Base-by-base conservation (phyloP, 2,329 filamentous ascomycete species). In the Sporothrix curviconia region DNA sequence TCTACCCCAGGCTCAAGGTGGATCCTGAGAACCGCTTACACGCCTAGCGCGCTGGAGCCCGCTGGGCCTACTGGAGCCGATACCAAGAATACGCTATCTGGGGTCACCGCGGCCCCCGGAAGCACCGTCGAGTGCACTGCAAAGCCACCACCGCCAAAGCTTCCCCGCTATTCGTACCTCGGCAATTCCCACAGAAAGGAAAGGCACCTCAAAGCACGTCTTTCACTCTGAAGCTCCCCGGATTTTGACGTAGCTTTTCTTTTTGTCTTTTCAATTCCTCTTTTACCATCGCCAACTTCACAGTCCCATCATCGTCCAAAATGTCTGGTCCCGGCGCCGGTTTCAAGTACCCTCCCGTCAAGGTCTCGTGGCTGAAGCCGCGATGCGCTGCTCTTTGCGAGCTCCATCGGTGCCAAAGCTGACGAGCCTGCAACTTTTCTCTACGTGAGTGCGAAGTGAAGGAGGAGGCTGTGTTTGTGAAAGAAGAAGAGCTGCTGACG, bases 401-500 rank as follows among this genome's bases (percentile, higher is more conserved):
- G 87, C 72, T 92, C 87, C 74, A 92, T 96, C 70, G 92, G 92
- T 57, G 85, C 62, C 68, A 92, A 83, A 12, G 80, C 81, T n/a
- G 85, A 95, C 65, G 92, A 96, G 78, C n/a, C 83, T 96, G 67
- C 90, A 96, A n/a, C n/a, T 70, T 95, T 92, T 70, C 85, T 96
- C 74, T 96, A 91, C 67, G 90, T 94, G 78, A 60, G 81, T 7
- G 25, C 15, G 32, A 5, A n/a, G 22, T 8, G 19, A 15, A n/a
- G 1, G 25, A 24, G 46, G 17, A 17, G 17, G 12, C n/a, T n/a
- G n/a, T n/a, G n/a, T n/a, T n/a, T n/a, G 34, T 40, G 43, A 12
- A 50, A 7, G 9, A 49, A 47, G 11, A 51, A 24, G 11, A 19
- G 49, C 55, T 32, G 34, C 60, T 56, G 12, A 47, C 24, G 2